Evolutionary conservation across 148 eudicot genomes (phyloP), one percentile per base, ranked within the genome.

Genomic region (Hydrangea macrophylla): DNA sequence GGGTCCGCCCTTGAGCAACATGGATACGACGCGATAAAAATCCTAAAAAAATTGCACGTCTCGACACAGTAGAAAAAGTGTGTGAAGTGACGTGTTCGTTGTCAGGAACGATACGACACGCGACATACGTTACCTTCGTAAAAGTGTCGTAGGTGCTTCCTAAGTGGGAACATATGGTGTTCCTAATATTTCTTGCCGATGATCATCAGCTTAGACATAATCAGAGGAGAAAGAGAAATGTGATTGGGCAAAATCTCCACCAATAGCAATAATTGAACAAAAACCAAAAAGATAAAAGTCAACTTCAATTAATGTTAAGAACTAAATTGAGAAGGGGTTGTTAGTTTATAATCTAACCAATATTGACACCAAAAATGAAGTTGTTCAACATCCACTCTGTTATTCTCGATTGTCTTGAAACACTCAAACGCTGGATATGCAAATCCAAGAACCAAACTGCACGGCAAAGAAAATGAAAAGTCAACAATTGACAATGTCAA

Each of bases 311-410:
- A 17, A 0, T 18, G 3, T 48, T 7, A n/a, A n/a, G 6, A 17
- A 48, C 3, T 7, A 18, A 48, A 15, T 18, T 48, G 50, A 9
- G 11, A 64, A 13, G n/a, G n/a, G n/a, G n/a, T n/a, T n/a, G n/a
- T n/a, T n/a, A n/a, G n/a, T n/a, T n/a, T n/a, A n/a, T n/a, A n/a
- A 8, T 58, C 72, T 69, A 77, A 94, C 98, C 98, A 94, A 64
- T 94, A 94, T 87, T 90, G 97, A 71, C 98, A 94, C 98, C 98
- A 94, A 74, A 90, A 94, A 3, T 97, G 80, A n/a, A 94, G 90
- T 75, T 94, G 92, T 11, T 78, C 76, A 18, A 86, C 86, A 60
- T 82, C 80, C 30, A 88, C 96, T 54, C 40, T 87, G 84, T 88
- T 90, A 73, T 77, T 90, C 70, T 88, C 97, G 0, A 90, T 71